phyloP scores from a whole-genome alignment of 2,329 filamentous ascomycete species.

The Diaporthe citriasiana region DNA sequence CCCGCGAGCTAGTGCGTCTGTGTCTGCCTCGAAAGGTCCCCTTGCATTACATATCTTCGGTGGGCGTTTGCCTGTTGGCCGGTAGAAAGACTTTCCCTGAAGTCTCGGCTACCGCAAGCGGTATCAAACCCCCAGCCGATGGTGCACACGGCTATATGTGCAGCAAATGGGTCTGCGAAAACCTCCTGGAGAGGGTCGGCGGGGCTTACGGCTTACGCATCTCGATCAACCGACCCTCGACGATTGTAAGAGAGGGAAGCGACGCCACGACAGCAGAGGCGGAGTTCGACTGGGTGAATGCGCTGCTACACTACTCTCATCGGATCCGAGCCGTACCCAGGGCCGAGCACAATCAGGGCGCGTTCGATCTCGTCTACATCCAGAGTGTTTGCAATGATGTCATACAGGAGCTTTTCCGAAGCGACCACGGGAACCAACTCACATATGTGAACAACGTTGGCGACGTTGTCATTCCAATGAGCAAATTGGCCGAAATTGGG shows the following conservation, averaged over 20 bases:
- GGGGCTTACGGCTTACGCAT: not conserved
- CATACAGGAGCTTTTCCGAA: not conserved
- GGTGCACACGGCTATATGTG: constrained; percentile 53
- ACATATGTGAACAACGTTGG: constrained; percentile 43
- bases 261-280: not conserved
- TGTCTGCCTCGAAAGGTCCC: constrained; percentile 44
- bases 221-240: constrained; percentile 20
- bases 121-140: constrained; percentile 15
- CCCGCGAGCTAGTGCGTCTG: constrained; percentile 52
- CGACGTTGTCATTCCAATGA: constrained; percentile 42
- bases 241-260: not conserved
- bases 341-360: not conserved
- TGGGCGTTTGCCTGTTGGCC: constrained; percentile 7
- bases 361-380: not conserved
- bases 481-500: constrained; percentile 28
- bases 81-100: not conserved
- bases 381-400: not conserved
- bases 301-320: not conserved
- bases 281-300: constrained; percentile 15
- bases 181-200: constrained; percentile 51
- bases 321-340: not conserved
- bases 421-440: not conserved
- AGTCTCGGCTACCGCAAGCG: not conserved
- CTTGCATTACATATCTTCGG: constrained; percentile 50
- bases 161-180: constrained; percentile 57